phyloP scores from a whole-genome alignment of 2,329 filamentous ascomycete species.

The Macrophomina pseudophaseolina region DNA sequence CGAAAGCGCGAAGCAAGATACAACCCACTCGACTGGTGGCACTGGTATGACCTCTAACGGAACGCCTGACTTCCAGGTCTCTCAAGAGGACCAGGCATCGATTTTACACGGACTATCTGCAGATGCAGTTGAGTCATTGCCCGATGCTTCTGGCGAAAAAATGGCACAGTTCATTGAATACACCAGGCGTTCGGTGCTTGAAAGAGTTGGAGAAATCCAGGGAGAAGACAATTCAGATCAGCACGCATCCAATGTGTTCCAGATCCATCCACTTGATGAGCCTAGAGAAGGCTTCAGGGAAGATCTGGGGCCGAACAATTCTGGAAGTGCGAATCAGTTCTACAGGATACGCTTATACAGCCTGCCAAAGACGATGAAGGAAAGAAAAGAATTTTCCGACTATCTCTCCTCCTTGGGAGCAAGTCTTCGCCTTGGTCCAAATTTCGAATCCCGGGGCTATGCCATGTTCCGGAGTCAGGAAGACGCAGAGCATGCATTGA shows the following conservation, averaged over 20 bases:
- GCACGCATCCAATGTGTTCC: no score
- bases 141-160: neutral
- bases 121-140: neutral
- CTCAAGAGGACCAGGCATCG: neutral
- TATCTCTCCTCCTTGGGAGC: neutral
- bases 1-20: neutral
- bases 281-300: no score
- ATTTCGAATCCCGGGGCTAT: slow-evolving; percentile 29
- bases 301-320: no score
- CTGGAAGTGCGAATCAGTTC: neutral
- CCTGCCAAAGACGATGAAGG: neutral
- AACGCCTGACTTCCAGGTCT: neutral
- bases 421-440: neutral
- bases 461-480: slow-evolving; percentile 31
- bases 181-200: neutral
- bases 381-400: neutral
- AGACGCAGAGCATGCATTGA: slow-evolving; percentile 30
- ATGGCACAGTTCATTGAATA: neutral
- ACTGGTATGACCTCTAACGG: neutral
- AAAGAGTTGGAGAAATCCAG: no score
- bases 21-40: neutral
- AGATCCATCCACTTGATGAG: no score
- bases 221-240: no score
- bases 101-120: neutral
- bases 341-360: neutral